Base-by-base conservation (phyloP, 176 grass and related monocot species). In the Avena eriantha region DNA sequence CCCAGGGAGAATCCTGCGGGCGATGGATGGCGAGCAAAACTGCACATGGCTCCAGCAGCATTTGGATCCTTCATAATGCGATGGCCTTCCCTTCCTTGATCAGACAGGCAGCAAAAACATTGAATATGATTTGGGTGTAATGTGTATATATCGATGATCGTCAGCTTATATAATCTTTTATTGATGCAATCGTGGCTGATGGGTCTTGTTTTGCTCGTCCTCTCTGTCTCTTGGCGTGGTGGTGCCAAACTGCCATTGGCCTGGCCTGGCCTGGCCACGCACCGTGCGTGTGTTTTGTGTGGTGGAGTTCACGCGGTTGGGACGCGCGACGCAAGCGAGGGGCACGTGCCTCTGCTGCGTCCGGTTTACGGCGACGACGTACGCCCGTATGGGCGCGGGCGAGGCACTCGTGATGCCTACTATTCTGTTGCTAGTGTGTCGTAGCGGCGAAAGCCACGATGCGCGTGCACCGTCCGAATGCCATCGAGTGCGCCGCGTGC, bases 1-100 rank as follows among this genome's bases (percentile, higher is more conserved):
- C 69, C 77, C 89, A 34, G 81, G 81, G 89, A 87, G 81, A 87
- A 91, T 87, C 76, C 75, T 68, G 51, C 53, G 80, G 65, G 84
- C 73, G 72, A 11, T 2, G 35, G 72, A 11, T 1, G 35, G 9
- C 4, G 58, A 80, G 57, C 31, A 16, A 16, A 83, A 26, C 55
- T 54, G 55, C 65, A 35, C 50, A 49, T 3, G 48, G 12, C 12
- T 51, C 3, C 45, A 46, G 74, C 64, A 21, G 23, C 60, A 63
- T 63, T 26, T 31, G 61, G 61, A 65, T 66, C 61, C 26, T 55
- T 7, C 36, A 70, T 71, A 67, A 67, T 54, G 60, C 51, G 23
- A 77, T 72, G 79, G 47, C 79, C 65, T 78, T 45, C 56, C 5
- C 1, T 17, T 78, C 31, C 14, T 56, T 41, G 6, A 41, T 41